These are phyloP conservation scores for Phialocephala subalpina DNA, from an alignment of 2,329 filamentous ascomycete genomes.

Conservation along the genomic window DNA sequence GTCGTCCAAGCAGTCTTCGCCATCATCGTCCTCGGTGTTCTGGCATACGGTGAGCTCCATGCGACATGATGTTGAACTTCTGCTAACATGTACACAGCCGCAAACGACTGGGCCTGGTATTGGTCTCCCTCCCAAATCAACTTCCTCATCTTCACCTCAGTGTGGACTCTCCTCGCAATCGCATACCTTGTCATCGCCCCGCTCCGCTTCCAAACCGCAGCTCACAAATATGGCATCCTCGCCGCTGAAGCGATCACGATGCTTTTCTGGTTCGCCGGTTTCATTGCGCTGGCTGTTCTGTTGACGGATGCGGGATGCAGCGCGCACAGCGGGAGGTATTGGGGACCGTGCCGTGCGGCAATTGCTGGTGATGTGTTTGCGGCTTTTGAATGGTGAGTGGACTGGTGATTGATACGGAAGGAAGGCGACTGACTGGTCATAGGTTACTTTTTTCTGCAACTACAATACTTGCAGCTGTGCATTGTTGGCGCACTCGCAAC, in stretches of 20 bases:
- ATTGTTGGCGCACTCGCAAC: slow-evolving; percentile 50
- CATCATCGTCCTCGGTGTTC: slow-evolving; percentile 78
- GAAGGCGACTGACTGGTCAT: slow-evolving; percentile 14
- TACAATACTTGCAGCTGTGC: slow-evolving; percentile 55
- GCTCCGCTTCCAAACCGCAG: slow-evolving; percentile 64
- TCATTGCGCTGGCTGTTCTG: slow-evolving; percentile 76
- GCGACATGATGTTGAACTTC: slow-evolving; percentile 10
- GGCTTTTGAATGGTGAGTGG: slow-evolving; percentile 54
- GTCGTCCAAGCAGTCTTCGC: slow-evolving; percentile 72
- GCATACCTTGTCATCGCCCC: slow-evolving; percentile 75
- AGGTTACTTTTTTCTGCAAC: slow-evolving; percentile 62
- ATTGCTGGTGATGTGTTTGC: slow-evolving; percentile 54
- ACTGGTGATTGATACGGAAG: background rate
- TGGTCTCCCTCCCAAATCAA: slow-evolving; percentile 65
- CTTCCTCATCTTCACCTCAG: slow-evolving; percentile 81
- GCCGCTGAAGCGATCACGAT: slow-evolving; percentile 76
- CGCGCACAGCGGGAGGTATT: slow-evolving; percentile 44
- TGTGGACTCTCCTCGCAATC: slow-evolving; percentile 79
- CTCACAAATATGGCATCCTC: slow-evolving; percentile 71
- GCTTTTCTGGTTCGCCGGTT: slow-evolving; percentile 90
- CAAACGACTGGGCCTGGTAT: slow-evolving; percentile 54
- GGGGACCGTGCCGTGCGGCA: slow-evolving; percentile 33
- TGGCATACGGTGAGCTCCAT: slow-evolving; percentile 69
- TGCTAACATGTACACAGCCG: slow-evolving; percentile 53
- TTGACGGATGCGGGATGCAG: slow-evolving; percentile 64